Conservation (phyloP, 768 basidiomycete species). For the Tulasnella sp. region DNA sequence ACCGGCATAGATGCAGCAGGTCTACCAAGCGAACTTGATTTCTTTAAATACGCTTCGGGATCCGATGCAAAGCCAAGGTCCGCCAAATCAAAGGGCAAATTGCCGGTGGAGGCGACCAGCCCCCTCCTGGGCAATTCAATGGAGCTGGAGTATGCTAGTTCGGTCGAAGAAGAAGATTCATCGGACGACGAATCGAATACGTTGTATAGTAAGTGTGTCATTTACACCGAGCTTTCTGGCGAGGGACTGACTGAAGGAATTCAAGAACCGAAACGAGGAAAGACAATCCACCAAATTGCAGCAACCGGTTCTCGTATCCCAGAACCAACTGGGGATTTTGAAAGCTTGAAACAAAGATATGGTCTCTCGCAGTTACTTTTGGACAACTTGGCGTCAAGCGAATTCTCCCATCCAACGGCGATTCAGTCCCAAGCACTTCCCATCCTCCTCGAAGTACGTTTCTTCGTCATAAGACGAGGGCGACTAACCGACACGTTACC, state of each 20-base stretch:
- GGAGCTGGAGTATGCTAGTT: not conserved
- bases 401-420: conserved; percentile 66
- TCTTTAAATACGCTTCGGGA: conserved; percentile 80
- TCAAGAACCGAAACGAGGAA: conserved; percentile 31
- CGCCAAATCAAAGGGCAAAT: conserved; percentile 32
- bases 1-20: conserved; percentile 30
- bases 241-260: not conserved
- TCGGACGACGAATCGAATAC: not conserved
- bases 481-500: not conserved
- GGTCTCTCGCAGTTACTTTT: conserved; percentile 56
- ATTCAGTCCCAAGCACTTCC: conserved; percentile 79
- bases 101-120: conserved; percentile 32
- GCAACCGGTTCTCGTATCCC: conserved; percentile 73
- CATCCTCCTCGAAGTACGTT: conserved; percentile 65
- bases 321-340: conserved; percentile 52
- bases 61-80: conserved; percentile 38
- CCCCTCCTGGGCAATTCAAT: not conserved
- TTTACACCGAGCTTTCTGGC: not conserved
- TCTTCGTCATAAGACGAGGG: not conserved
- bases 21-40: conserved; percentile 77
- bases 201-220: not conserved
- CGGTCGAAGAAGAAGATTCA: not conserved
- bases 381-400: conserved; percentile 57
- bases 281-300: conserved; percentile 56
- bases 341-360: conserved; percentile 55